phyloP scores from a whole-genome alignment of 2,329 filamentous ascomycete genomes.

The Allantophomopsis lycopodina region DNA sequence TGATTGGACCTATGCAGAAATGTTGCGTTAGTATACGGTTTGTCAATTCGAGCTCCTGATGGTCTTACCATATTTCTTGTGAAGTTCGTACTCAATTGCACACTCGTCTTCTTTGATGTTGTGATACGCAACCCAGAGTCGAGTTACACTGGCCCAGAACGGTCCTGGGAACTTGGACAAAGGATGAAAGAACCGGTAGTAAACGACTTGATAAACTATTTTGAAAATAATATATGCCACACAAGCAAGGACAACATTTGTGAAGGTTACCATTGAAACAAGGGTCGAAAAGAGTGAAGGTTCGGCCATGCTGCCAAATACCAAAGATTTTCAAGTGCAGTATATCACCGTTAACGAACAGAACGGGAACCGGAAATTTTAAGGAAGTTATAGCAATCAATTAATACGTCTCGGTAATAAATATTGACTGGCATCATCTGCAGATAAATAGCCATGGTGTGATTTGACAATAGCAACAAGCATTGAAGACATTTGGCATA shows the following conservation, averaged over 20 bases:
- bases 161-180: conserved; percentile 36
- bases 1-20: conserved; percentile 27
- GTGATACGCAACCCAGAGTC: conserved; percentile 38
- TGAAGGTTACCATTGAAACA: conserved; percentile 1
- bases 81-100: conserved; percentile 24
- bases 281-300: neutral
- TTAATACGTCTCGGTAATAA: too few relatives aligned
- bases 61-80: conserved; percentile 31
- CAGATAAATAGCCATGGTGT: too few relatives aligned
- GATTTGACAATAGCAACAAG: too few relatives aligned
- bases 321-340: too few relatives aligned
- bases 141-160: conserved; percentile 38
- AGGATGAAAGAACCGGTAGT: conserved; percentile 37
- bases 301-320: too few relatives aligned
- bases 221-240: conserved; percentile 5
- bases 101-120: conserved; percentile 31
- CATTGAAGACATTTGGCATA: too few relatives aligned
- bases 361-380: too few relatives aligned
- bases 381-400: too few relatives aligned
- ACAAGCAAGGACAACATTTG: conserved; percentile 3
- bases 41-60: neutral
- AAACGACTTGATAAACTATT: conserved; percentile 30
- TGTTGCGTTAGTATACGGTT: too few relatives aligned
- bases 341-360: too few relatives aligned
- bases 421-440: too few relatives aligned